These are phyloP conservation scores for Coemansia sp. DNA, from an alignment of 192 early-diverging fungal genomes.

Conservation along the genomic window DNA sequence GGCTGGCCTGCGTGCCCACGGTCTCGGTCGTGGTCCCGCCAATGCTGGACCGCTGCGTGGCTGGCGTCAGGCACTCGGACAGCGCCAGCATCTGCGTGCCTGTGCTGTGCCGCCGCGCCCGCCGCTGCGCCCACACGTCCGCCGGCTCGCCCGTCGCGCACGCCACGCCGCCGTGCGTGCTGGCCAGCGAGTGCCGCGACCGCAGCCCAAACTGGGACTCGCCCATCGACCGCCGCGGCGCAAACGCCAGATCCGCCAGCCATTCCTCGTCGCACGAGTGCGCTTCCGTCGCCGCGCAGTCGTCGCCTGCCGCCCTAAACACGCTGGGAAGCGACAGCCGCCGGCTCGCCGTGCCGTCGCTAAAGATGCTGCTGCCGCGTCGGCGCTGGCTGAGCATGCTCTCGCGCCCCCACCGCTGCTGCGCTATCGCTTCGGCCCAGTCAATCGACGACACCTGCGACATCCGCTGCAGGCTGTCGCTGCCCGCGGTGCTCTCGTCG, in stretches of 20 bases:
- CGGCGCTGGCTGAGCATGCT: constrained; percentile 3
- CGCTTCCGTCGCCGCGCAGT: neutral
- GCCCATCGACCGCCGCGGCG: constrained; percentile 2
- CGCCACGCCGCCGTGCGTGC: constrained; percentile 4
- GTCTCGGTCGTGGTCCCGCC: constrained; percentile 1
- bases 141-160: neutral
- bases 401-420: neutral
- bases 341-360: constrained; percentile 7
- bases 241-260: constrained; percentile 5
- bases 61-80: constrained; percentile 1
- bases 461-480: constrained; percentile 5
- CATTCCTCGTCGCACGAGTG: constrained; percentile 6
- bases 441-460: neutral
- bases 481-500: constrained; percentile 5
- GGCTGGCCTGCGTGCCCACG: neutral
- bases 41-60: constrained; percentile 6
- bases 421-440: neutral
- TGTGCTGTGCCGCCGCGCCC: constrained; percentile 12
- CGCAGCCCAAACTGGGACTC: constrained; percentile 12
- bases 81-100: constrained; percentile 4
- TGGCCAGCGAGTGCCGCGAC: constrained; percentile 12
- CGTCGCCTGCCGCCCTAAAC: neutral
- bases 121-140: neutral
- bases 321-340: constrained; percentile 9
- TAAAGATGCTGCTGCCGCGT: constrained; percentile 11